phyloP scores from a whole-genome alignment of 2,329 filamentous ascomycete genomes.

The Thelonectria rubi region DNA sequence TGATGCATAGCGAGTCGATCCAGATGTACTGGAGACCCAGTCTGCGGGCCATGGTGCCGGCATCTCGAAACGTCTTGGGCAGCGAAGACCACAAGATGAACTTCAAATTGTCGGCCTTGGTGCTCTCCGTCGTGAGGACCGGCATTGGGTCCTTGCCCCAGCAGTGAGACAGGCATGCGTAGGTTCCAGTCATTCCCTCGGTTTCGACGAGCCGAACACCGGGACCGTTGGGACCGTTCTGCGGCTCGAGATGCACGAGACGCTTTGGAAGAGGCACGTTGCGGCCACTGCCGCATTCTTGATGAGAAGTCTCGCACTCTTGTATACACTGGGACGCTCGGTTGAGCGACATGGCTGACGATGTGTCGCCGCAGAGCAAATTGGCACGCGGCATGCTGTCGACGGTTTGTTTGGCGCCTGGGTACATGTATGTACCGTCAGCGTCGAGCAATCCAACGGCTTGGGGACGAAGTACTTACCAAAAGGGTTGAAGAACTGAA shows the following conservation, averaged over 20 bases:
- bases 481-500: too few relatives aligned
- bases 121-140: not conserved
- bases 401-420: too few relatives aligned
- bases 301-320: constrained; percentile 6
- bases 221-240: not conserved
- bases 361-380: constrained; percentile 5
- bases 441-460: too few relatives aligned
- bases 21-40: not conserved
- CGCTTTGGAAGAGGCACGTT: constrained; percentile 6
- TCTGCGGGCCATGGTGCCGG: not conserved
- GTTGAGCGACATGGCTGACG: not conserved
- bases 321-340: not conserved
- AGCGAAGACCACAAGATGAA: too few relatives aligned
- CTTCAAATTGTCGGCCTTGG: too few relatives aligned
- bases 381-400: not conserved
- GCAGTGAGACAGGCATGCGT: constrained; percentile 18
- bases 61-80: not conserved
- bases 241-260: not conserved
- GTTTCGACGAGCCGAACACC: constrained; percentile 7
- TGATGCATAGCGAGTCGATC: not conserved
- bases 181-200: constrained; percentile 7
- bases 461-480: too few relatives aligned
- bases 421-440: too few relatives aligned
- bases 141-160: constrained; percentile 10
- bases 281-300: not conserved